Base-by-base conservation (phyloP, 192 early-diverging fungal genomes). In the Haplosporangium gracile region DNA sequence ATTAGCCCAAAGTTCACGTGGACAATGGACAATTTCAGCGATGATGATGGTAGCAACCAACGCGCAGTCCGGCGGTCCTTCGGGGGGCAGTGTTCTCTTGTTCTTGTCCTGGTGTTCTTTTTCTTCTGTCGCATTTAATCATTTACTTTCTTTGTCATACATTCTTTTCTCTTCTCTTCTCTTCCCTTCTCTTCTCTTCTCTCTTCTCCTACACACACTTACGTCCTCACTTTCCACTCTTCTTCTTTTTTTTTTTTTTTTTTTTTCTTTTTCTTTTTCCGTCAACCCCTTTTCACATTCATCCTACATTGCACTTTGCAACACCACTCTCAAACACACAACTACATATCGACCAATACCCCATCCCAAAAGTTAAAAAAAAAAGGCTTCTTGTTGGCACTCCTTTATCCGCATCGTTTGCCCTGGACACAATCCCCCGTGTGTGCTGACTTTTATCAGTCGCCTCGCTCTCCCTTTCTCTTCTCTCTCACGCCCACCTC, bases 281-380 rank as follows among this genome's bases (percentile, higher is more conserved):
- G 11, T 65, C 60, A 26, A 4, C 60, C 3, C 26, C 10, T 15
- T 65, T 7, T 29, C n/a, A 40, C 71, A 72, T n/a, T 22, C 20
- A 53, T 40, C 29, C 36, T 53, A 24, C 75, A 75, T 55, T 18
- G 24, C 45, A 49, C 73, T 18, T 34, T 26, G n/a, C n/a, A 45
- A 22, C 39, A 29, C 5, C 70, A 72, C 70, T 15, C 26, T 8
- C 26, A 68, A 5, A 70, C n/a, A 70, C 38, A 34, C 10, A 68
- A 68, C 65, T 42, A 40, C 69, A 70, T 65, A 65, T 29, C 60
- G 32, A 65, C 60, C 60, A 65, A 65, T 24, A 57, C 29, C 29
- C 29, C 60, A 26, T 32, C 13, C 29, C 60, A 29, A 29, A 65
- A 65, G 32, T 2, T 51, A 51, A 22, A 51, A 51, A 51, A 51